Conservation (phyloP, 345 rosid genomes). For the Arabidopsis thaliana region DNA sequence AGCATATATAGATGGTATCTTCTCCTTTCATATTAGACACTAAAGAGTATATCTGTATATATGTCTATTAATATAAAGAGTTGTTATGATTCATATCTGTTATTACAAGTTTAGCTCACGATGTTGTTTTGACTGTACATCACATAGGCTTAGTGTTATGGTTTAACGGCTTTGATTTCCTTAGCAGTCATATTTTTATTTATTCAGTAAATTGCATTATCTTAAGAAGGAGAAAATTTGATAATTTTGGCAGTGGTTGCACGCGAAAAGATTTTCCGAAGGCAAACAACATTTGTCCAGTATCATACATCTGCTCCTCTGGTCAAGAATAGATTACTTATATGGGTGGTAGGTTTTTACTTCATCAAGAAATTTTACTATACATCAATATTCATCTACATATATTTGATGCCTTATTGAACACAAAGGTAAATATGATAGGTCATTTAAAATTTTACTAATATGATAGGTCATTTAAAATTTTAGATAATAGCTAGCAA, state of each 20-base stretch:
- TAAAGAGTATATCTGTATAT: background rate
- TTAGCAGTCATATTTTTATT: background rate
- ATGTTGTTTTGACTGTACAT: background rate
- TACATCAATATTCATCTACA: background rate
- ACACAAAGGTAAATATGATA: background rate
- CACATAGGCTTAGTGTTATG: background rate
- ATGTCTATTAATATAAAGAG: background rate
- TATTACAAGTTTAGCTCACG: background rate
- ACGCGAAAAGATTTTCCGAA: constrained; percentile 57
- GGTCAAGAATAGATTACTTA: constrained; percentile 60
- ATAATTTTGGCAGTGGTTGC: constrained; percentile 56
- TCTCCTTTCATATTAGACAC: constrained; percentile 2
- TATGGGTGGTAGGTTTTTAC: constrained; percentile 74
- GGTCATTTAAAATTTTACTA: background rate
- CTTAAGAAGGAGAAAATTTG: background rate
- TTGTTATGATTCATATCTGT: background rate
- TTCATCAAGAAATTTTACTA: background rate
- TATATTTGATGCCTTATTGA: background rate
- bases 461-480: background rate
- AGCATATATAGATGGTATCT: background rate
- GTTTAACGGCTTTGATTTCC: background rate
- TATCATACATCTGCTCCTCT: constrained; percentile 66
- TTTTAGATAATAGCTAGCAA: too few species aligned
- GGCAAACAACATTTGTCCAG: constrained; percentile 83
- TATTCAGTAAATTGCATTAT: background rate